Evolutionary conservation across 1,139 yeast species (phyloP).

Genomic region (Meyerozyma elateridarum): DNA sequence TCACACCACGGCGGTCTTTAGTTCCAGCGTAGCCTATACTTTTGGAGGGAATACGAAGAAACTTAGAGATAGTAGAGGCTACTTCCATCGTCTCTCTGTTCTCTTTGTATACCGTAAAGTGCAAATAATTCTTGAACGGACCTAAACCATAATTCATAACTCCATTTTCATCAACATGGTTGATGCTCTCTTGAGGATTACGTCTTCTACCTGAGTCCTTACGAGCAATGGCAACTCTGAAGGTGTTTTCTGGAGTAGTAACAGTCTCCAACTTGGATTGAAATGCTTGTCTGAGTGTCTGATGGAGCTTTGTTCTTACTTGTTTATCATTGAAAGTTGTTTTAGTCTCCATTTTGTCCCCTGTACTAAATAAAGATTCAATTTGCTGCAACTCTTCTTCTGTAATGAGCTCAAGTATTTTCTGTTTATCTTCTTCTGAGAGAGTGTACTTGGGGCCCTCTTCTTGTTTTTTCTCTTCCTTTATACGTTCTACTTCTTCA

Average conservation of each 20-base stretch:
- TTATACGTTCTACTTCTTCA: conserved; percentile 31
- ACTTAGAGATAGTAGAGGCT: conserved; percentile 66
- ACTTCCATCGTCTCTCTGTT: conserved; percentile 98
- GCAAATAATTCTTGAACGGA: conserved; percentile 60
- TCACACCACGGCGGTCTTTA: conserved; percentile 92
- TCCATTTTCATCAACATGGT: conserved; percentile 47
- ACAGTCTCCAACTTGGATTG: conserved; percentile 71
- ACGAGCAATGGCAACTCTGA: conserved; percentile 51
- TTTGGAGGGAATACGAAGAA: conserved; percentile 68
- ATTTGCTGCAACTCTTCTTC: conserved; percentile 54
- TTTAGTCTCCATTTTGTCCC: conserved; percentile 56
- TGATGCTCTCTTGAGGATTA: conserved; percentile 41
- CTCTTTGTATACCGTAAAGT: conserved; percentile 83
- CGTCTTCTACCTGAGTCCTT: conserved; percentile 25
- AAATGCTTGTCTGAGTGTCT: conserved; percentile 69
- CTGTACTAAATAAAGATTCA: conserved; percentile 51
- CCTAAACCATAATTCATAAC: conserved; percentile 60
- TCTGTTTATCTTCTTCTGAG: conserved; percentile 37
- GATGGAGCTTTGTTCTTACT: conserved; percentile 72
- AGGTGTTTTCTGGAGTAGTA: conserved; percentile 65
- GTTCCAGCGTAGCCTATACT: conserved; percentile 86
- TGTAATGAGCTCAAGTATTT: conserved; percentile 54
- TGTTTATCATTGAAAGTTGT: conserved; percentile 62
- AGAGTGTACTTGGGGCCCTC: conserved; percentile 41
- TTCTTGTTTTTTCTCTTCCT: conserved; percentile 24